A percentile compares a stretch with the other conserved stretches of the same genome.
Evolutionary conservation across 352 stramenopile genomes (phyloP).

Genomic region (Globisporangium solare): DNA sequence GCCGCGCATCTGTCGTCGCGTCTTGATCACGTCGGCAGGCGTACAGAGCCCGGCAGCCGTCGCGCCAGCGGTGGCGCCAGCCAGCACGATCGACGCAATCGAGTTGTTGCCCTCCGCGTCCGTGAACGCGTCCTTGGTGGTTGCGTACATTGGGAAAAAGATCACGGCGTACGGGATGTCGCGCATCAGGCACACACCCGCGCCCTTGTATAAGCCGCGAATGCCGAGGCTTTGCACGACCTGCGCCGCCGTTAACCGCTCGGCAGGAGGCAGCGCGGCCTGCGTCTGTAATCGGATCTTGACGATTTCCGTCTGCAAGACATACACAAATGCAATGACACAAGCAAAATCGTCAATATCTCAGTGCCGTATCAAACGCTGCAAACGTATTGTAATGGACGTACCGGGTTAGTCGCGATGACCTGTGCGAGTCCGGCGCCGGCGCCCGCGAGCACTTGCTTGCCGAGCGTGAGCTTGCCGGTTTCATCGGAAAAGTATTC

Average conservation of each 20-base stretch:
- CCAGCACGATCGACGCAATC: slow-evolving; percentile 54
- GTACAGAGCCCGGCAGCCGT: slow-evolving; percentile 56
- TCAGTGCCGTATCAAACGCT: neutral
- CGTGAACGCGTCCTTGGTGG: slow-evolving; percentile 41
- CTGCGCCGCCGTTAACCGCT: slow-evolving; percentile 53
- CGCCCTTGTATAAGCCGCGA: slow-evolving; percentile 83
- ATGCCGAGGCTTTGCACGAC: slow-evolving; percentile 71
- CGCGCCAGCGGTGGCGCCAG: slow-evolving; percentile 56
- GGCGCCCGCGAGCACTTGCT: slow-evolving; percentile 63
- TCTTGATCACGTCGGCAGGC: slow-evolving; percentile 89
- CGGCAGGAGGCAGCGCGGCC: slow-evolving; percentile 48
- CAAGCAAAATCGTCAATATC: neutral
- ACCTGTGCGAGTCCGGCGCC: slow-evolving; percentile 79
- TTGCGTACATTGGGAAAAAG: slow-evolving; percentile 91
- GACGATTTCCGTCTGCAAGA: slow-evolving; percentile 80
- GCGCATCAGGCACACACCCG: slow-evolving; percentile 82
- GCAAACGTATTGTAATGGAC: slow-evolving; percentile 4
- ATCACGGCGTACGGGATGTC: slow-evolving; percentile 92
- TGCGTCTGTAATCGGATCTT: slow-evolving; percentile 92
- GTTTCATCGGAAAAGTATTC: slow-evolving; percentile 60
- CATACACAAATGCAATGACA: slow-evolving; percentile 5
- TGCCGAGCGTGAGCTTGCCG: slow-evolving; percentile 48
- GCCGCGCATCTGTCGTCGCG: slow-evolving; percentile 73
- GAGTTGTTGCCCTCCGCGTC: slow-evolving; percentile 53
- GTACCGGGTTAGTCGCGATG: slow-evolving; percentile 82